A percentile compares a stretch with the other conserved stretches of the same genome.
phyloP scores from a whole-genome alignment of 2,329 filamentous ascomycete species.

The Hypoxylon sp. region DNA sequence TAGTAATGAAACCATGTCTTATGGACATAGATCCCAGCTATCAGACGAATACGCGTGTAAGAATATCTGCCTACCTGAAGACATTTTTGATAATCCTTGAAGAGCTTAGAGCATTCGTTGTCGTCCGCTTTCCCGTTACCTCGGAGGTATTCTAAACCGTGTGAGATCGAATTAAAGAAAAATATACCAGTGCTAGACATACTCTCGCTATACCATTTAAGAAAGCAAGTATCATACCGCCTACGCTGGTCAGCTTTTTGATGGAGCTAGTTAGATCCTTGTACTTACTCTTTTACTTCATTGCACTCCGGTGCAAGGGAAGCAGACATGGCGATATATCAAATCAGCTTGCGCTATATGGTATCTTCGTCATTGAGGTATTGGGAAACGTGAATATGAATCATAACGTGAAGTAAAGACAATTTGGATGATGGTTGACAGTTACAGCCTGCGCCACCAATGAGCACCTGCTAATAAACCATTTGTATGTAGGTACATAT shows the following conservation, averaged over 20 bases:
- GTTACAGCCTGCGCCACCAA: background rate
- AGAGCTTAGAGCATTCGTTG: conserved; percentile 85
- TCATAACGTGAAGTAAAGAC: background rate
- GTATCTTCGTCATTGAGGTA: conserved; percentile 2
- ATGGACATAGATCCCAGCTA: background rate
- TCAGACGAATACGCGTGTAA: background rate
- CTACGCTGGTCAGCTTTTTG: conserved; percentile 60
- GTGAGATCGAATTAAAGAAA: conserved; percentile 40
- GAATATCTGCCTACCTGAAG: conserved; percentile 74
- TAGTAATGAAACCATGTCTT: conserved; percentile 9
- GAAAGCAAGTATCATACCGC: conserved; percentile 95
- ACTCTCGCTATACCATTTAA: conserved; percentile 99
- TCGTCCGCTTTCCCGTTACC: conserved; percentile 82
- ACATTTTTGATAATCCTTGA: conserved; percentile 90
- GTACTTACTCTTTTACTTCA: conserved; percentile 89
- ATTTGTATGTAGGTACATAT: no score
- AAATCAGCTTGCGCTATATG: conserved; percentile 1
- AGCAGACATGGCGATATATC: conserved; percentile 78
- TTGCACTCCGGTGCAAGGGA: conserved; percentile 96
- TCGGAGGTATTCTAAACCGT: conserved; percentile 82
- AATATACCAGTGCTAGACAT: conserved; percentile 53
- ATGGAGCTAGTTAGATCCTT: background rate
- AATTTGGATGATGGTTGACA: conserved; percentile 14
- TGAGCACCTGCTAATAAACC: background rate
- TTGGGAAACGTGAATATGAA: background rate